Evolutionary conservation across 1,139 yeast genomes (phyloP).

Genomic region (Meyerozyma athensensis): DNA sequence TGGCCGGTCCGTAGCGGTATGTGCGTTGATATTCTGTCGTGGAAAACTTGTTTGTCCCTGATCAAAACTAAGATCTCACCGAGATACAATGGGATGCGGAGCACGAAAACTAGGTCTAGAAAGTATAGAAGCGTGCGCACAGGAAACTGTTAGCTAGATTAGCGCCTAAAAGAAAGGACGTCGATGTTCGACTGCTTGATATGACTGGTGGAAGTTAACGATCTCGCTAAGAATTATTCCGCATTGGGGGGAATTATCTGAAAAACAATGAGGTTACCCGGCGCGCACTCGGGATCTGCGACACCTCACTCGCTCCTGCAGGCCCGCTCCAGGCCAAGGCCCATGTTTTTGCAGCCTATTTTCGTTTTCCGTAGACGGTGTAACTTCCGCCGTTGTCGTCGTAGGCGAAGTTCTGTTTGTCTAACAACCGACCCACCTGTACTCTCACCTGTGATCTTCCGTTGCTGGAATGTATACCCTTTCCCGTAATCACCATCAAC

Average conservation of each 20-base stretch:
- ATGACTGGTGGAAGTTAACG: background rate
- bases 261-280: constrained; percentile 1
- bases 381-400: constrained; percentile 45
- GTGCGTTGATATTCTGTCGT: no score
- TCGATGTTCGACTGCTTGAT: constrained; percentile 1
- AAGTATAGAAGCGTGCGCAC: background rate
- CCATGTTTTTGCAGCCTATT: no score
- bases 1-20: no score
- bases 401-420: constrained; percentile 28
- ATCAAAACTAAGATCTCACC: no score
- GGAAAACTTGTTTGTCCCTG: no score
- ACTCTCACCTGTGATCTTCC: constrained; percentile 44
- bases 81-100: background rate
- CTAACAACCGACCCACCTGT: constrained; percentile 34
- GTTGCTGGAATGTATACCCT: constrained; percentile 57
- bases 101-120: background rate
- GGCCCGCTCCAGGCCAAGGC: no score
- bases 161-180: constrained; percentile 3
- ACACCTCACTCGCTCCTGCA: no score
- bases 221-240: constrained; percentile 3
- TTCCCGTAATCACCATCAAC: constrained; percentile 49
- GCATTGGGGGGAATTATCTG: background rate
- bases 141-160: background rate
- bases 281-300: background rate
- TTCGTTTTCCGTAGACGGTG: constrained; percentile 34